Evolutionary conservation across 345 rosid species (phyloP).

Genomic region (Brassica incana): DNA sequence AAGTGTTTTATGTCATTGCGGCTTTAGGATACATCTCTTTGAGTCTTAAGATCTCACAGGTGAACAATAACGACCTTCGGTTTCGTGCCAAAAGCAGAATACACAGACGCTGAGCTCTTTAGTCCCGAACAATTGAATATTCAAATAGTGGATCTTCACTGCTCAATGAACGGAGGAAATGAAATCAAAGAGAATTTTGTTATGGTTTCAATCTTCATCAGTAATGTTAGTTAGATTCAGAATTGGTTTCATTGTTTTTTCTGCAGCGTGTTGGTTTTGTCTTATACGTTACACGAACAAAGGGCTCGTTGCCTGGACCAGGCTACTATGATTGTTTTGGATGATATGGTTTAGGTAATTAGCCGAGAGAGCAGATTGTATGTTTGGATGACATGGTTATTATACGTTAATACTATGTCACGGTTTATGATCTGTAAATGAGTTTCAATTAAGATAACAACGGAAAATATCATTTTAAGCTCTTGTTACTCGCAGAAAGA

Average conservation of each 20-base stretch:
- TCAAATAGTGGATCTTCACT: not conserved
- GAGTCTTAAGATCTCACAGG: constrained; percentile 49
- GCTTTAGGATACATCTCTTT: constrained; percentile 59
- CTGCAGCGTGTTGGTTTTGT: not conserved
- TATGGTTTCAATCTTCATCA: constrained; percentile 9
- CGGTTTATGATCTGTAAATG: not conserved
- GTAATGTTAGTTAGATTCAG: constrained; percentile 7
- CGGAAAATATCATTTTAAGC: not conserved
- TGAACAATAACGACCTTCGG: constrained; percentile 54
- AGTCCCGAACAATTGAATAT: not conserved
- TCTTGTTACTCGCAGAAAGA: too few species aligned
- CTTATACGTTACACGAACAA: not conserved
- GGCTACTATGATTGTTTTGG: not conserved
- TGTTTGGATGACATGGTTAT: not conserved
- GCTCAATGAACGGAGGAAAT: not conserved
- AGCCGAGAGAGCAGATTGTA: not conserved
- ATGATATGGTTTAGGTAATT: not conserved
- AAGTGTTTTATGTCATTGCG: constrained; percentile 75
- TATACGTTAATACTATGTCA: not conserved
- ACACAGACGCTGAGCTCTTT: constrained; percentile 61
- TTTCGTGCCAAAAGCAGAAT: constrained; percentile 66
- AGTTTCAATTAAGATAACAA: too few species aligned
- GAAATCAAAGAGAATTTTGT: constrained; percentile 10
- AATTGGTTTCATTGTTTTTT: constrained; percentile 4
- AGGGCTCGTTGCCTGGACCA: not conserved